Evolutionary conservation across 2,329 filamentous ascomycete genomes (phyloP).

Genomic region (Colletotrichum plurivorum): DNA sequence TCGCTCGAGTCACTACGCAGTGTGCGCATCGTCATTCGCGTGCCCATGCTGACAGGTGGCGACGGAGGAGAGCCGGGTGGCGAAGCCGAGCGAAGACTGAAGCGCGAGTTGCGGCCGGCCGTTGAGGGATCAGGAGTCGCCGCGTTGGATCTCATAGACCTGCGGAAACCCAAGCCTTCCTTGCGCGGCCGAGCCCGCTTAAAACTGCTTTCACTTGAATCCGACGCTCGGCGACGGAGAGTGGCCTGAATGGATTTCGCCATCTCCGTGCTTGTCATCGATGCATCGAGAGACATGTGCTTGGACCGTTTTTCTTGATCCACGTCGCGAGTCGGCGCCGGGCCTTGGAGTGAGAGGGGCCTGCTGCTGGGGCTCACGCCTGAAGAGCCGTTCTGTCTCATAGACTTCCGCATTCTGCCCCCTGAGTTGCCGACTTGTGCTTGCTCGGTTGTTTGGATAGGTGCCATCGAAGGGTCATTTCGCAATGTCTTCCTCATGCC

Average conservation of each 20-base stretch:
- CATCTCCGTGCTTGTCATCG: constrained; percentile 40
- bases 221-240: constrained; percentile 70
- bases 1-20: constrained; percentile 59
- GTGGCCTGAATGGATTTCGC: constrained; percentile 46
- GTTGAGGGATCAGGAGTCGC: constrained; percentile 58
- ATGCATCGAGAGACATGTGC: constrained; percentile 27
- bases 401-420: constrained; percentile 49
- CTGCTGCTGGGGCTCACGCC: constrained; percentile 1
- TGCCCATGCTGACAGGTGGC: constrained; percentile 56
- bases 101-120: constrained; percentile 54
- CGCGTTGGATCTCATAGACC: constrained; percentile 74
- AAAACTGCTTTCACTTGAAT: constrained; percentile 87
- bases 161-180: constrained; percentile 74
- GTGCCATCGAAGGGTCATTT: not conserved
- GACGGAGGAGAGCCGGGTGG: constrained; percentile 70
- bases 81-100: constrained; percentile 80
- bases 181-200: constrained; percentile 70
- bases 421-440: not conserved
- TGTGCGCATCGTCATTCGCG: constrained; percentile 57
- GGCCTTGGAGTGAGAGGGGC: constrained; percentile 28
- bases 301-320: constrained; percentile 4
- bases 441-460: not conserved
- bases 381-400: constrained; percentile 40
- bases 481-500: constrained; percentile 48
- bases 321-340: not conserved